Percentiles rank a stretch among this genome's conserved stretches.
These are phyloP conservation scores for Aspergillus pseudoglaucus DNA, from an alignment of 2,329 filamentous ascomycete genomes.

Conservation along the genomic window DNA sequence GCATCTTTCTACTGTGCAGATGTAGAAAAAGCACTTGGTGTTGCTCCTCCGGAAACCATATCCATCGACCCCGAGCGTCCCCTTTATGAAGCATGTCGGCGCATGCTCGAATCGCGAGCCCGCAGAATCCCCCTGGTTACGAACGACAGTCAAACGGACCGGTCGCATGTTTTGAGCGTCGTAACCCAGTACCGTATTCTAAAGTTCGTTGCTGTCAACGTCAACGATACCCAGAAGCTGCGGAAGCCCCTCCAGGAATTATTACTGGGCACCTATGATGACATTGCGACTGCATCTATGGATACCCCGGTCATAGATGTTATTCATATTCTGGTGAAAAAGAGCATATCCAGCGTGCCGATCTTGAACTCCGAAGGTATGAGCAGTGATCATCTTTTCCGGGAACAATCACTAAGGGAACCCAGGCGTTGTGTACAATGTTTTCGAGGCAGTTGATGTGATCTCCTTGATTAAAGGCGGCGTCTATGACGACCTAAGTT, in stretches of 20 bases:
- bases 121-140: constrained; percentile 91
- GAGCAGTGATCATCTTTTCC: background rate
- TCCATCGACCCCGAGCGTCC: constrained; percentile 89
- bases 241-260: constrained; percentile 83
- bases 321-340: constrained; percentile 84
- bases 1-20: constrained; percentile 48
- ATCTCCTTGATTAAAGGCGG: constrained; percentile 93
- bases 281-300: constrained; percentile 80
- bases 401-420: background rate
- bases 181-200: constrained; percentile 97
- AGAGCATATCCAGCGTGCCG: constrained; percentile 90
- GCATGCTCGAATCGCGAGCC: constrained; percentile 89
- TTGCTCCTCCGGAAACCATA: constrained; percentile 83
- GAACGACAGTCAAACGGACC: constrained; percentile 84
- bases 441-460: constrained; percentile 96
- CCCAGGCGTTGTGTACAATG: constrained; percentile 70
- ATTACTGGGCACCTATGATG: constrained; percentile 73
- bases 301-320: constrained; percentile 86
- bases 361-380: constrained; percentile 72
- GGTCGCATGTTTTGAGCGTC: constrained; percentile 90
- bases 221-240: constrained; percentile 77
- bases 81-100: constrained; percentile 88
- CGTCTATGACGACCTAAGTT: constrained; percentile 80
- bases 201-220: constrained; percentile 97
- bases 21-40: constrained; percentile 89